Evolutionary conservation across 345 rosid species (phyloP), one percentile per base, ranked within the genome.

Genomic region (Hibiscus trionum): DNA sequence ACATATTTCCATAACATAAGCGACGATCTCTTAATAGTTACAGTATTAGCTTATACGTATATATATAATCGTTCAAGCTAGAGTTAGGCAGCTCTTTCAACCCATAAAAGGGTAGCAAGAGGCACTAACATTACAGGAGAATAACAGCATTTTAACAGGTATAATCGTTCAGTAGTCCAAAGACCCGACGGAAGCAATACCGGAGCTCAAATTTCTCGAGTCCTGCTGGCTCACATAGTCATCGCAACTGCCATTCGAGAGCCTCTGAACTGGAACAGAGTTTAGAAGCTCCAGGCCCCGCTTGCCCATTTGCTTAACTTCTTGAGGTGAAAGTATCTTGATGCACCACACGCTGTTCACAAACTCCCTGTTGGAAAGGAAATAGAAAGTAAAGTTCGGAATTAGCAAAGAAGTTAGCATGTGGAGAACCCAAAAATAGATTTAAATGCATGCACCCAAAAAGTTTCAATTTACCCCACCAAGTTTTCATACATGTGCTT

Each of bases 331-430:
- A 10, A 96, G 86, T 79, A 96, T 93, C 80, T 91, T 96, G 67
- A 96, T 96, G 74, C 90, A 96, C 96, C 96, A 89, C 73, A 96
- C 98, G 5, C 90, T 91, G 81, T 88, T 96, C 59, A 93, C 98
- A 71, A 96, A 96, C 80, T 89, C 99, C 94, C 99, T 96, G 93
- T 50, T 26, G 27, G 33, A 61, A 61, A 17, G 31, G 15, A 19
- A 21, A 21, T 10, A 10, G 2, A 10, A 57, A 53, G 59, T 37
- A 17, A 37, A 65, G 33, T n/a, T 33, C 5, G 4, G 14, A 47
- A 29, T 52, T n/a, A 31, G 47, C 29, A 4, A 67, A 21, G 61
- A 57, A 47, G 39, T 7, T 26, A 46, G 39, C 70, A 46, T 15
- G 39, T 66, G 39, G 57, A 49, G 26, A 37, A 5, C 42, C 39